Base-by-base conservation (phyloP, 768 basidiomycete genomes). In the Leccinum truebloodii region DNA sequence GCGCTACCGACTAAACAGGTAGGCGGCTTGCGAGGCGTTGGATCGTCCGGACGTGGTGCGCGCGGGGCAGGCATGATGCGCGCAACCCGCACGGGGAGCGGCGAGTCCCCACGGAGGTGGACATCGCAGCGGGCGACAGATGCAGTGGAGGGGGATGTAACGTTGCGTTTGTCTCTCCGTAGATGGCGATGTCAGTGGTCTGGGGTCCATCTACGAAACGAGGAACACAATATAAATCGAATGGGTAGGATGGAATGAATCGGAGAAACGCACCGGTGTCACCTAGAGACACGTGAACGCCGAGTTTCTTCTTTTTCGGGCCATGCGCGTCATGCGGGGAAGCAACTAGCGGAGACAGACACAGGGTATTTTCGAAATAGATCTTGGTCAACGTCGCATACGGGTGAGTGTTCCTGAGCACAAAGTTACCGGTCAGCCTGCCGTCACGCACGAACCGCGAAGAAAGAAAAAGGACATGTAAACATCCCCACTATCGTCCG, bases 341-440 rank as follows among this genome's bases (percentile, higher is more conserved):
- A 0, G 46, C 44, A 32, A 57, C 34, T 67, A 83, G 59, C 69
- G 79, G 61, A 59, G 71, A 59, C 2, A 88, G 70, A 69, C 88
- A 90, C 59, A 92, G 81, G 2, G 79, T 78, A 62, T 88, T 90
- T 69, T 90, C 86, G 59, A 92, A 88, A 68, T 88, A 92, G 3
- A 87, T 76, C 53, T 77, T 80, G 6, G 84, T 84, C 51, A 92
- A 66, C 2, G 78, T 77, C 10, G 89, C 86, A 18, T 76, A 75
- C 6, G 87, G 86, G 62, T 92, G 88, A 10, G 92, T 82, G 65
- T 90, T 86, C 77, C 89, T 90, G 59, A 12, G 22, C 14, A 50
- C 18, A 26, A 18, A 9, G 14, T 26, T 20, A 1, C 20, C 12
- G 20, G 39, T 41, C 39, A 41, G 39, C 39, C 18, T 4, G 39